Conservation (phyloP, 176 grass and related monocot genomes). For the Oryza brachyantha region DNA sequence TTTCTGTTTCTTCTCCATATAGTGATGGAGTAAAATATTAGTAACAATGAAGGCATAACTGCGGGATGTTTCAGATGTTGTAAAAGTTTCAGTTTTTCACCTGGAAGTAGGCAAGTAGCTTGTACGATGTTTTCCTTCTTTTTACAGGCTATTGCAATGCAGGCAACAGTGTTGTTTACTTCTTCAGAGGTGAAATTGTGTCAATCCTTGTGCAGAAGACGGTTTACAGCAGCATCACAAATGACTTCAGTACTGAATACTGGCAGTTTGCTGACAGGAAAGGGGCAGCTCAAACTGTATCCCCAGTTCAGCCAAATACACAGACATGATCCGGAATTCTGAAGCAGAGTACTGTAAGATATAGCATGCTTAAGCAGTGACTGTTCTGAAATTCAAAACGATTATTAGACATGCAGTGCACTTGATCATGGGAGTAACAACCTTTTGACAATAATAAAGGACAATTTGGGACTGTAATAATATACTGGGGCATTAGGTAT, state of each 20-base stretch:
- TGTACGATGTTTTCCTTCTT: not conserved
- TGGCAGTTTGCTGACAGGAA: not conserved
- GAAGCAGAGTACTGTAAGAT: not conserved
- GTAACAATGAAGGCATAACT: not conserved
- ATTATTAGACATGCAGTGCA: not conserved
- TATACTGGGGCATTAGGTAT: not conserved
- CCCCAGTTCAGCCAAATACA: not conserved
- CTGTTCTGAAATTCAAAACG: not conserved
- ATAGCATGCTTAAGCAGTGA: not conserved
- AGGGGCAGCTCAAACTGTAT: not conserved
- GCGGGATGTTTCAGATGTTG: not conserved
- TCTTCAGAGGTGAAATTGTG: not conserved
- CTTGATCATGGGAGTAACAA: not conserved
- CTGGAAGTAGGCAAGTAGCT: too few relatives aligned
- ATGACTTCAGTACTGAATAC: not conserved
- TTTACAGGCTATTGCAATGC: not conserved
- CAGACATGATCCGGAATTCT: constrained; percentile 10
- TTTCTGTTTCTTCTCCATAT: constrained; percentile 2
- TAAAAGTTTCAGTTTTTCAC: not conserved
- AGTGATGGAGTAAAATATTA: not conserved
- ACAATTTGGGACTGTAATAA: not conserved
- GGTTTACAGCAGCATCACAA: not conserved
- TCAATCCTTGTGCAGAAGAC: not conserved
- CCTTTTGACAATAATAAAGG: not conserved
- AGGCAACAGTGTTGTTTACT: not conserved